Conservation (phyloP, 1,284 basidiomycete genomes). For the Neotropicomus parvogracilis region DNA sequence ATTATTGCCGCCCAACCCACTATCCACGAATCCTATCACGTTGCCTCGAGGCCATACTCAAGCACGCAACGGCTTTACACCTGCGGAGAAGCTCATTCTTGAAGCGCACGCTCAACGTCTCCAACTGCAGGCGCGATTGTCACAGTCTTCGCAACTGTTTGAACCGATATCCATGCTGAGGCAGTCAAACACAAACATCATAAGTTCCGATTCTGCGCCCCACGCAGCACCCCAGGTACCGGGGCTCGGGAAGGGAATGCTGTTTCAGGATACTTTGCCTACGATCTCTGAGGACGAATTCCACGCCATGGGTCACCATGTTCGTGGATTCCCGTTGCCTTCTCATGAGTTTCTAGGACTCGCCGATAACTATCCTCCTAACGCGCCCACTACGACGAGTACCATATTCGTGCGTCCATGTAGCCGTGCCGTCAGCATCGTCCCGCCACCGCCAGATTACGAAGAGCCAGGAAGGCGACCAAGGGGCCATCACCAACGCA, state of each 20-base stretch:
- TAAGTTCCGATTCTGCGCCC: neutral
- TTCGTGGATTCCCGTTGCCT: constrained; percentile 5
- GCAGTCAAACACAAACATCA: constrained; percentile 7
- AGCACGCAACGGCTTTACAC: constrained; percentile 58
- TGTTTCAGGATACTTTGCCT: constrained; percentile 25
- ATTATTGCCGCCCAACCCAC: constrained; percentile 12
- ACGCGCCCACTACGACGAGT: neutral
- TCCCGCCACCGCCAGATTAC: constrained; percentile 31
- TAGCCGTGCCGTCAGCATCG: constrained; percentile 32
- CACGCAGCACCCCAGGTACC: constrained; percentile 1
- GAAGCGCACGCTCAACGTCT: constrained; percentile 47
- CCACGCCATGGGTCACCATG: constrained; percentile 26
- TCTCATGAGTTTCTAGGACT: constrained; percentile 4
- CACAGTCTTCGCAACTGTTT: constrained; percentile 8
- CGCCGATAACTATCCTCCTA: neutral
- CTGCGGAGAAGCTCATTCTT: constrained; percentile 63
- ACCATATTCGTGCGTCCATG: constrained; percentile 22
- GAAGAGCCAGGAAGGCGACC: constrained; percentile 36
- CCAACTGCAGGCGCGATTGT: constrained; percentile 15
- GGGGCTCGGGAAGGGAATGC: constrained; percentile 6
- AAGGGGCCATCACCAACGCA: constrained; percentile 16
- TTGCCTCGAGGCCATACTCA: constrained; percentile 32
- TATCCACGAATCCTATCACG: constrained; percentile 8
- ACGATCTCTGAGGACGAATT: constrained; percentile 40
- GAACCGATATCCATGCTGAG: constrained; percentile 6